Percentiles rank a stretch among this genome's conserved stretches.
These are phyloP conservation scores for Fusarium penzigii DNA, from an alignment of 2,329 filamentous ascomycete species.

Conservation along the genomic window DNA sequence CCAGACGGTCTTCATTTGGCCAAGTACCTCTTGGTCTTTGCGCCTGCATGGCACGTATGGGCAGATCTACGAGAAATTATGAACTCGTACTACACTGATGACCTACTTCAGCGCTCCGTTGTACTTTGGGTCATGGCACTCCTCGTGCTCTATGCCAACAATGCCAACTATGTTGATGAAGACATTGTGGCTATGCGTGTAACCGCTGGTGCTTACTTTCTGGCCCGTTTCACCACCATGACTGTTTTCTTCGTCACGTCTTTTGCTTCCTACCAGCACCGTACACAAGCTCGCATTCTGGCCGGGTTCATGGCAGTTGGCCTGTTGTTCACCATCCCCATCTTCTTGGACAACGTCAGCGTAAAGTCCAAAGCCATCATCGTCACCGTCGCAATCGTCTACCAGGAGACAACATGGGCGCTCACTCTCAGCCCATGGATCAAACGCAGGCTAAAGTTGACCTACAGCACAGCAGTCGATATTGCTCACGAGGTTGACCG, in stretches of 20 bases:
- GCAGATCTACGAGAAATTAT: slow-evolving; percentile 51
- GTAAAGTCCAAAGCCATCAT: slow-evolving; percentile 43
- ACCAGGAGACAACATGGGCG: slow-evolving; percentile 45
- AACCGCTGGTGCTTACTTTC: slow-evolving; percentile 47
- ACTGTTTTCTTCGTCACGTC: slow-evolving; percentile 44
- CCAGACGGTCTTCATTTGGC: slow-evolving; percentile 44
- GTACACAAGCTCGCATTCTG: slow-evolving; percentile 46
- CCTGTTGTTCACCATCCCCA: slow-evolving; percentile 43
- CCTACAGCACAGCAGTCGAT: slow-evolving; percentile 50
- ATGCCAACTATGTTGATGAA: slow-evolving; percentile 44
- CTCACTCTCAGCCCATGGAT: slow-evolving; percentile 46
- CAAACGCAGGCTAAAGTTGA: slow-evolving; percentile 42
- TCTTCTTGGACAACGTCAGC: slow-evolving; percentile 44
- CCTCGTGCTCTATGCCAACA: slow-evolving; percentile 50
- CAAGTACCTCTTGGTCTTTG: slow-evolving; percentile 50
- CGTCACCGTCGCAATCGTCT: slow-evolving; percentile 42
- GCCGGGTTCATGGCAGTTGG: slow-evolving; percentile 42
- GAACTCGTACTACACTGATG: slow-evolving; percentile 55
- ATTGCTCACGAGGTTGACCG: slow-evolving; percentile 52
- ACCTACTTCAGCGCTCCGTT: slow-evolving; percentile 46
- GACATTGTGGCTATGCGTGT: slow-evolving; percentile 46
- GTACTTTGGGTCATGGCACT: slow-evolving; percentile 54
- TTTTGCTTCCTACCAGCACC: slow-evolving; percentile 49
- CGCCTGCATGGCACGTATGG: slow-evolving; percentile 53
- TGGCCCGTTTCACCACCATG: slow-evolving; percentile 43